Evolutionary conservation across 495 filamentous ascomycete genomes (phyloP), one percentile per base, ranked within the genome.

Genomic region (Penicillium paxilli): DNA sequence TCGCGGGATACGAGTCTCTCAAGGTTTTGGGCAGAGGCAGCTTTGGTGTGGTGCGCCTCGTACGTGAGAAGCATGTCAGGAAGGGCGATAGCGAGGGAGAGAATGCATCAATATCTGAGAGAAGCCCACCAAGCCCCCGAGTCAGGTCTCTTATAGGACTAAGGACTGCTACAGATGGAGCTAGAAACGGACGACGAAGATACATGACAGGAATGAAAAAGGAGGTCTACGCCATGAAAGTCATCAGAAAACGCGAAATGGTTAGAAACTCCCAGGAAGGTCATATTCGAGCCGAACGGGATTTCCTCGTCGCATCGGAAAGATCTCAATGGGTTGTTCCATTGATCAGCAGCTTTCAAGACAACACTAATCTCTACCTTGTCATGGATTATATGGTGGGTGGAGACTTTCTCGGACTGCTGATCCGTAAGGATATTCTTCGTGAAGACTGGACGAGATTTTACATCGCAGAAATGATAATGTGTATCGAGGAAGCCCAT

Each of bases 331-430:
- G 92, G 92, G 85, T 96, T 38, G 89, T 98, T 21, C 88, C 91
- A 14, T 79, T 98, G 30, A 82, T 96, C 52, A 81, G 89, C 44
- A 93, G 89, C 60, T 96, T 98, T 62, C 90, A 98, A 65, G 93
- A 98, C 67, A 74, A 78, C 28, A 79, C 80, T 16, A 88, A 90
- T 60, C 75, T 98, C 22, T 96, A 96, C 63, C 83, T 98, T 10
- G 87, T 96, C 51, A 96, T 96, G 91, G 92, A 98, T 52, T 98
- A 96, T 64, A 95, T 96, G 90, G 86, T 95, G 6, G 93, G 93
- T 14, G 93, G 93, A 2, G 93, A 98, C 64, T 96, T 98, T 58
- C 78, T 98, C 3, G 88, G 89, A 1, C 73, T 96, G 5, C 70
- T 98, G 9, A 88, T 96, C 55, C 86, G 92, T 22, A 87, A 91